phyloP scores from a whole-genome alignment of 2,329 filamentous ascomycete genomes.

The Penicillium sp. region DNA sequence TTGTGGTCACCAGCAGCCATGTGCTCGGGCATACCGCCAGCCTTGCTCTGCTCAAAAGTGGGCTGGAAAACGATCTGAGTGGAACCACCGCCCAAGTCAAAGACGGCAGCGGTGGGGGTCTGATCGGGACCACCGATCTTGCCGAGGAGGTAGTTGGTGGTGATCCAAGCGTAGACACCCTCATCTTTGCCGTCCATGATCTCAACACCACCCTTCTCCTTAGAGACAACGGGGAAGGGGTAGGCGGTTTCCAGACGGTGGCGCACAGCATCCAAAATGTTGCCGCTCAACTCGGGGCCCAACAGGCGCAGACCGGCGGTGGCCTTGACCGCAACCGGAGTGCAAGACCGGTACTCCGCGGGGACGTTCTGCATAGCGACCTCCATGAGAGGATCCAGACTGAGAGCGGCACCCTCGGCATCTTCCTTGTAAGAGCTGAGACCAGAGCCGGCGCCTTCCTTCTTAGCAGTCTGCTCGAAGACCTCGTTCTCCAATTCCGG shows the following conservation, averaged over 20 bases:
- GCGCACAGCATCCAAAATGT: constrained; percentile 84
- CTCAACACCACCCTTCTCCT: constrained; percentile 81
- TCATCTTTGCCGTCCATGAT: constrained; percentile 98
- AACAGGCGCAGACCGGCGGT: constrained; percentile 91
- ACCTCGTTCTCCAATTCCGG: constrained; percentile 90
- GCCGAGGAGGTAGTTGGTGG: constrained; percentile 95
- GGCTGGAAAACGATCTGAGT: constrained; percentile 99
- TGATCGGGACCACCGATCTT: constrained; percentile 94
- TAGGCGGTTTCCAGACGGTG: constrained; percentile 81
- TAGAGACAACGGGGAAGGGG: constrained; percentile 89
- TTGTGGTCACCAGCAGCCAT: constrained; percentile 92
- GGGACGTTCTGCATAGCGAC: constrained; percentile 83
- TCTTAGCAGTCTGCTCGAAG: constrained; percentile 91
- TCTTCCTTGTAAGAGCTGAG: constrained; percentile 86
- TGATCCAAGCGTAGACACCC: constrained; percentile 98
- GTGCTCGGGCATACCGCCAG: constrained; percentile 80
- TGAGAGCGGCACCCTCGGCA: constrained; percentile 83
- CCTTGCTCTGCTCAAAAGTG: constrained; percentile 72
- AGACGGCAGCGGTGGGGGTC: constrained; percentile 87
- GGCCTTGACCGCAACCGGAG: constrained; percentile 94
- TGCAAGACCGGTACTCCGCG: constrained; percentile 85
- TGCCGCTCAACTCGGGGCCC: constrained; percentile 75
- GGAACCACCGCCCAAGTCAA: constrained; percentile 93
- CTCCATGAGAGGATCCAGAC: constrained; percentile 83
- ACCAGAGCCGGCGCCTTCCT: constrained; percentile 68